Base-by-base conservation (phyloP, 1,139 yeast species). In the Pichia sp. region DNA sequence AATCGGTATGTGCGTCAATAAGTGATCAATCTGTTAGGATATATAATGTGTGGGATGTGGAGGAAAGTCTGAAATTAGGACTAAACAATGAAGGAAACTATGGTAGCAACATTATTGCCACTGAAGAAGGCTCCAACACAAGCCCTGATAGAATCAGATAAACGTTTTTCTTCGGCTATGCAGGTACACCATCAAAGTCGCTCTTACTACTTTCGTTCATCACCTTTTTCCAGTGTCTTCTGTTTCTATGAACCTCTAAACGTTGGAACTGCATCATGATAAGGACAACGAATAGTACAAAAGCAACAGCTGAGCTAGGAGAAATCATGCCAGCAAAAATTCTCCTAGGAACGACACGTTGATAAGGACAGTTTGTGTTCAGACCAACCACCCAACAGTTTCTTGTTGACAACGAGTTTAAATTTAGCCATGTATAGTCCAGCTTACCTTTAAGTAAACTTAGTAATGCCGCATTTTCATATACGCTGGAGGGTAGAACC, bases 311-410 rank as follows among this genome's bases (percentile, higher is more conserved):
- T 11, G 77, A 67, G 12, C 83, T 76, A 0, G 94, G 88, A 0
- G 84, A 73, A 30, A 88, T 64, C 69, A 81, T 71, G 23, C 72
- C 68, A 0, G 77, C 76, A 47, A 84, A 79, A 42, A 74, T 75
- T 38, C 77, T 67, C 31, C 67, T 67, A 11, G 79, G 67, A 19
- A 77, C 68, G 1, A 72, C 70, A 40, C 63, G 66, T 44, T 74
- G 76, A 56, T 88, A 89, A 0, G 96, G 95, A 58, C 98, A 89
- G 26, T 64, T 61, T 0, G 93, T 81, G 46, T 74, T 71, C 0
- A 89, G 78, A 0, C 96, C 96, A 1, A 77, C 63, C 3, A 88
- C 89, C 88, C 93, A 89, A 58, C 98, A 89, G 41, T 77, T 72
- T 15, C 72, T 62, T 5, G 79, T 77, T 0, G 86, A 74, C 15